These are phyloP conservation scores for Sinapis alba DNA, from an alignment of 441 rosid species.

Conservation along the genomic window DNA sequence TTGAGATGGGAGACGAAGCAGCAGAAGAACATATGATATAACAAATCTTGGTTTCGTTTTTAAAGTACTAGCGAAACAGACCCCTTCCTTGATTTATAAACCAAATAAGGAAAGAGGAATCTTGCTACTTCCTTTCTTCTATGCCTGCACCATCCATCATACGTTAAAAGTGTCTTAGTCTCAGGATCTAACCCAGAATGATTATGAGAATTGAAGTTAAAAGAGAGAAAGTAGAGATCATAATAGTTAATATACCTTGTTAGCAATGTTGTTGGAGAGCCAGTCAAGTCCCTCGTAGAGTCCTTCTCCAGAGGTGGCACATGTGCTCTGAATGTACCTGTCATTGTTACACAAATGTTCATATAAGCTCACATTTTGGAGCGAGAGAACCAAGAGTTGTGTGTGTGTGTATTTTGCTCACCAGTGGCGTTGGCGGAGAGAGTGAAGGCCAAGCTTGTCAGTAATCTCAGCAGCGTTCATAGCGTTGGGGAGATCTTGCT, in stretches of 20 bases:
- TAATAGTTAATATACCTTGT: constrained; percentile 28
- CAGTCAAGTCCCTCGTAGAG: constrained; percentile 95
- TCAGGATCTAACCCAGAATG: background rate
- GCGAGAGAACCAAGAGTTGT: background rate
- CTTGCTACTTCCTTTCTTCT: constrained; percentile 23
- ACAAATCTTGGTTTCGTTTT: constrained; percentile 22
- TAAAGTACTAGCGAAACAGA: constrained; percentile 23
- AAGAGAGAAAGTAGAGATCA: background rate
- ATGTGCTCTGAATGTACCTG: constrained; percentile 98
- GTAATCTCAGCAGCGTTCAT: constrained; percentile 58
- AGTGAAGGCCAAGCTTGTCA: constrained; percentile 56
- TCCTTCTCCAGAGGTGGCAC: constrained; percentile 97
- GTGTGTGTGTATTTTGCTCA: constrained; percentile 1
- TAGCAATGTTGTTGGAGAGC: constrained; percentile 87
- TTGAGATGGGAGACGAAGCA: constrained; percentile 17
- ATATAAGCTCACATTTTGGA: background rate
- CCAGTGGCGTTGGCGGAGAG: constrained; percentile 54
- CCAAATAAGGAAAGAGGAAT: constrained; percentile 5
- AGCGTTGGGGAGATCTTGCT: constrained; percentile 48
- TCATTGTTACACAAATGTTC: background rate
- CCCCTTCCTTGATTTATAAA: constrained; percentile 22
- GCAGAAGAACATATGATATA: constrained; percentile 23
- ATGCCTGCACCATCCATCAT: constrained; percentile 24
- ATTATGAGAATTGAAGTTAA: background rate
- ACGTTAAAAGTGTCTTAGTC: background rate